Evolutionary conservation across 169 alveolate species (phyloP).

Genomic region (Theileria equi): DNA sequence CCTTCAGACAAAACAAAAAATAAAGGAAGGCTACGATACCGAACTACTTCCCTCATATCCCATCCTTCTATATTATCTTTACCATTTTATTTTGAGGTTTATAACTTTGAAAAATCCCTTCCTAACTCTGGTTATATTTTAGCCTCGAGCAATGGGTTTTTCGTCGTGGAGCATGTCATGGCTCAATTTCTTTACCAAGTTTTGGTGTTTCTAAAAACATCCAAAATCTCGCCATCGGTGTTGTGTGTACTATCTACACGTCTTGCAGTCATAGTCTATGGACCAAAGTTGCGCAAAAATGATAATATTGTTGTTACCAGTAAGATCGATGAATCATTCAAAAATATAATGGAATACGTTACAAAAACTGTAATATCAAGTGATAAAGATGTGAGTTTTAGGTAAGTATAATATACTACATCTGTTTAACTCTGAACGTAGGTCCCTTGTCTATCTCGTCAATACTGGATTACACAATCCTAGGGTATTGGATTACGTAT

Average conservation of each 20-base stretch:
- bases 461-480: slow-evolving; percentile 5
- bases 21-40: too few species aligned
- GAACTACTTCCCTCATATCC: too few species aligned
- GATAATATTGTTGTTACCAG: background rate
- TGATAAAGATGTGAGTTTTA: slow-evolving; percentile 15
- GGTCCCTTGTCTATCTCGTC: slow-evolving; percentile 5
- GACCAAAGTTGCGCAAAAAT: slow-evolving; percentile 26
- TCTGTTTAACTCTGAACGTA: background rate
- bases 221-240: background rate
- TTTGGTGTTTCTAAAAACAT: background rate
- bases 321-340: slow-evolving; percentile 2
- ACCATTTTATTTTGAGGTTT: too few species aligned
- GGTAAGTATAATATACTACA: slow-evolving; percentile 8
- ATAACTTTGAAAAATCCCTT: too few species aligned
- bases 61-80: too few species aligned
- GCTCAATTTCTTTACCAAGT: slow-evolving; percentile 28
- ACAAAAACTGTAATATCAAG: background rate
- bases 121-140: too few species aligned
- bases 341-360: slow-evolving; percentile 3
- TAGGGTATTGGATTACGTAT: slow-evolving; percentile 16
- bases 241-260: slow-evolving; percentile 43
- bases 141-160: background rate
- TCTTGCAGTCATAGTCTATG: slow-evolving; percentile 44
- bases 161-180: slow-evolving; percentile 14
- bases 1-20: too few species aligned